Conservation (phyloP, 495 filamentous ascomycete species). For the Hypoxylon rickii region DNA sequence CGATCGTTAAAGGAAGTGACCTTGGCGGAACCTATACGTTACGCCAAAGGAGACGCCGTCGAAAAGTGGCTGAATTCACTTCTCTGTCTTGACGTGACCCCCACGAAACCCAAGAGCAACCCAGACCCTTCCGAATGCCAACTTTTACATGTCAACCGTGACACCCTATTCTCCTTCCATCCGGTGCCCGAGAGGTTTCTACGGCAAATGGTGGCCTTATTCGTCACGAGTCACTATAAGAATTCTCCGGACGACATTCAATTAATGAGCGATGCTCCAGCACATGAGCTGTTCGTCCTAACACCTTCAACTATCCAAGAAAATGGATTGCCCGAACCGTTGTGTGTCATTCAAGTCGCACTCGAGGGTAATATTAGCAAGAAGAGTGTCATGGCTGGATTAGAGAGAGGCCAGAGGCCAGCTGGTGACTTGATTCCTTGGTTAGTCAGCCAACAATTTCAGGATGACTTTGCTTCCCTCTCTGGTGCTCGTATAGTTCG, state of each 20-base stretch:
- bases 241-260: conserved; percentile 98
- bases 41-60: conserved; percentile 85
- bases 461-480: conserved; percentile 93
- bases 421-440: conserved; percentile 97
- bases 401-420: conserved; percentile 86
- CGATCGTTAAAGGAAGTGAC: conserved; percentile 92
- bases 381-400: conserved; percentile 84
- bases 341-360: conserved; percentile 93
- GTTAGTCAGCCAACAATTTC: conserved; percentile 98
- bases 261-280: conserved; percentile 96
- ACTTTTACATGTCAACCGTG: conserved; percentile 90
- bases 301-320: conserved; percentile 84
- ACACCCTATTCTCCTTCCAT: conserved; percentile 97
- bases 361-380: conserved; percentile 94
- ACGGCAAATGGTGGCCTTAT: conserved; percentile 96
- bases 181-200: conserved; percentile 95
- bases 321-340: conserved; percentile 83
- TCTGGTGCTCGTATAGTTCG: conserved; percentile 92
- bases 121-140: conserved; percentile 91
- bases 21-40: conserved; percentile 90
- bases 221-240: conserved; percentile 98
- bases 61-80: conserved; percentile 97
- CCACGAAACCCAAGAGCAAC: conserved; percentile 71
- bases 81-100: conserved; percentile 89
- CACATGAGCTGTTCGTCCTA: conserved; percentile 94